Conservation (phyloP, 2,329 filamentous ascomycete genomes). For the Pseudogymnoascus sp. region DNA sequence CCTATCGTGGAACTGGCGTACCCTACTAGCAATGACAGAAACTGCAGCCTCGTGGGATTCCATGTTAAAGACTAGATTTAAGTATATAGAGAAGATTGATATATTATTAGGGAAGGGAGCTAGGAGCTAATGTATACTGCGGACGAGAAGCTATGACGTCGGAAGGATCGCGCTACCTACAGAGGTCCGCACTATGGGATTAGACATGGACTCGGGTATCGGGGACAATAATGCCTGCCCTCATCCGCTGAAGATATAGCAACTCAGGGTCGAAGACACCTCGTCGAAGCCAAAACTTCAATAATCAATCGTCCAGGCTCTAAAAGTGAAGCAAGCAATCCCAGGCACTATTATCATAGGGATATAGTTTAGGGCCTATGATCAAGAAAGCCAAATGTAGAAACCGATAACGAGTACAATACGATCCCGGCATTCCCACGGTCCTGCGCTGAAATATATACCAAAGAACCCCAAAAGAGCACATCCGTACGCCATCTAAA, state of each 20-base stretch:
- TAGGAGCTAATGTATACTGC: not conserved
- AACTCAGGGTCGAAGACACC: not conserved
- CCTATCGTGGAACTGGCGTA: conserved; percentile 39
- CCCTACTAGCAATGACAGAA: conserved; percentile 34
- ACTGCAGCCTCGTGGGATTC: conserved; percentile 35
- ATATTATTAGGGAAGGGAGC: not conserved
- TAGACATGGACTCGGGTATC: not conserved
- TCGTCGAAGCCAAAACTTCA: not conserved
- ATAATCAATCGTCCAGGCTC: not conserved
- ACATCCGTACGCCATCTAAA: conserved; percentile 2
- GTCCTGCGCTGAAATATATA: conserved; percentile 2
- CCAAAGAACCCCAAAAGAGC: not conserved
- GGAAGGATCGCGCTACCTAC: not conserved
- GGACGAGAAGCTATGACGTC: not conserved
- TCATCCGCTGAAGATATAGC: not conserved
- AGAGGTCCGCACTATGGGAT: not conserved
- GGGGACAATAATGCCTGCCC: not conserved
- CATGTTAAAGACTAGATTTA: conserved; percentile 11
- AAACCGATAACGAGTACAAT: not conserved
- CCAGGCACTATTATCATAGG: not conserved
- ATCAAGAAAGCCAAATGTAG: not conserved
- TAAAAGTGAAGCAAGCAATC: not conserved
- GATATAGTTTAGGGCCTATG: not conserved
- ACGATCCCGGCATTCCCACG: conserved; percentile 2
- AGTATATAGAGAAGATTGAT: not conserved